Conservation (phyloP, 768 basidiomycete species). For the Serendipita sp. region DNA sequence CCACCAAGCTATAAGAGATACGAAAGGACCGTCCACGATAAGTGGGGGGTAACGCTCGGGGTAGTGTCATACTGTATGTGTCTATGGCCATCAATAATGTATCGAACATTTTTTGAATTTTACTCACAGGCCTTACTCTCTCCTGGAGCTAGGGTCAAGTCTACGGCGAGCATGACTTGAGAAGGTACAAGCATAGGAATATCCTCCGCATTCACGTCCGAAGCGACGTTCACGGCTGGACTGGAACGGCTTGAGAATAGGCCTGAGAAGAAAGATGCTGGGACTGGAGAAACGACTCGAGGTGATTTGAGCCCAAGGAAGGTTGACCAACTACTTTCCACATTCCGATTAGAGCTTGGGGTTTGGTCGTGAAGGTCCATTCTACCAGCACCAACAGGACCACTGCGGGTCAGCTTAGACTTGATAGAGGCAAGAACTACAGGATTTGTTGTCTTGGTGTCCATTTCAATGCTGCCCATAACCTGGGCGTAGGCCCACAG, state of each 20-base stretch:
- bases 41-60: slow-evolving; percentile 73
- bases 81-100: slow-evolving; percentile 28
- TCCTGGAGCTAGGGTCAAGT: slow-evolving; percentile 64
- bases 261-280: background rate
- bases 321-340: background rate
- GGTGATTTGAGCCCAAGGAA: background rate
- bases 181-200: slow-evolving; percentile 77
- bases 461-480: slow-evolving; percentile 45
- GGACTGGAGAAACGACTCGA: background rate
- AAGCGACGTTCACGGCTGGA: slow-evolving; percentile 6
- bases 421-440: slow-evolving; percentile 3
- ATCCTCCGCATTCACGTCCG: slow-evolving; percentile 26
- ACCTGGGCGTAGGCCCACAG: slow-evolving; percentile 78
- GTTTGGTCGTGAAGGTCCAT: slow-evolving; percentile 10
- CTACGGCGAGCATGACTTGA: slow-evolving; percentile 79
- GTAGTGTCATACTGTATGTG: slow-evolving; percentile 60
- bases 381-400: slow-evolving; percentile 10
- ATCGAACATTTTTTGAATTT: slow-evolving; percentile 6
- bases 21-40: slow-evolving; percentile 68
- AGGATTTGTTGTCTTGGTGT: slow-evolving; percentile 13
- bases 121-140: slow-evolving; percentile 67
- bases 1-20: slow-evolving; percentile 81
- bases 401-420: slow-evolving; percentile 10
- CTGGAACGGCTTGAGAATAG: slow-evolving; percentile 22
- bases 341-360: background rate